Base-by-base conservation (phyloP, 2,329 filamentous ascomycete genomes). In the Cytospora piceae region DNA sequence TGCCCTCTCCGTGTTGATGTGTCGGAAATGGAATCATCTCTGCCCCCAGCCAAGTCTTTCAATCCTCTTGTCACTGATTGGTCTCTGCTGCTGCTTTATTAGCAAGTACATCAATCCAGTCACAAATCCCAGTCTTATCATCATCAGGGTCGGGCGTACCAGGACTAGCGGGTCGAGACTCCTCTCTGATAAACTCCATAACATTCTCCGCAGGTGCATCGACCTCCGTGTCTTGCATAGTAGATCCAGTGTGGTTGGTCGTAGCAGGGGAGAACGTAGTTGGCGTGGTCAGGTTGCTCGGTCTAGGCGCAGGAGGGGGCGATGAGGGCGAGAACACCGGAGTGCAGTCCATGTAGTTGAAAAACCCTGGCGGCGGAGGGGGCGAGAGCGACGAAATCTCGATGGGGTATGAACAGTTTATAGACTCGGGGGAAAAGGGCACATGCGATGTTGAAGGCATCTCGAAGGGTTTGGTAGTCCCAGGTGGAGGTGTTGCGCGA, bases 201-300 rank as follows among this genome's bases (percentile, higher is more conserved):
- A 39, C 31, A 12, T 39, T 31, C 12, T 22, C 65, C 51, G 29
- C 57, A 3, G 65, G 32, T 22, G 57, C 49, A 4, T 32, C 6
- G n/a, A 24, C 27, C 12, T 64, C 61, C 56, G 52, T 37, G 31
- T 58, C 42, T n/a, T 53, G 51, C 22, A 55, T 24, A 27, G 56
- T 64, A 14, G 61, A 67, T 20, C 61, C 65, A 24, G 56, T 64
- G 37, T 55, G 65, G 24, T 60, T 54, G n/a, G 61, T 64, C 12
- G 65, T 31, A 9, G 61, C 65, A 27, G 56, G 65, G 37, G 65
- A 67, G 32, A 67, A 67, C 8, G 58, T 32, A 3, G 63, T 68
- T 6, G 66, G 66, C 22, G 66, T 68, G 32, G 66, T 68, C 59
- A 68, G 37, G 49, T 68, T 68, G 55, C 66, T 68, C 9, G 55